Base-by-base conservation (phyloP, 768 basidiomycete species). In the Phlebiopsis flavidoalba region DNA sequence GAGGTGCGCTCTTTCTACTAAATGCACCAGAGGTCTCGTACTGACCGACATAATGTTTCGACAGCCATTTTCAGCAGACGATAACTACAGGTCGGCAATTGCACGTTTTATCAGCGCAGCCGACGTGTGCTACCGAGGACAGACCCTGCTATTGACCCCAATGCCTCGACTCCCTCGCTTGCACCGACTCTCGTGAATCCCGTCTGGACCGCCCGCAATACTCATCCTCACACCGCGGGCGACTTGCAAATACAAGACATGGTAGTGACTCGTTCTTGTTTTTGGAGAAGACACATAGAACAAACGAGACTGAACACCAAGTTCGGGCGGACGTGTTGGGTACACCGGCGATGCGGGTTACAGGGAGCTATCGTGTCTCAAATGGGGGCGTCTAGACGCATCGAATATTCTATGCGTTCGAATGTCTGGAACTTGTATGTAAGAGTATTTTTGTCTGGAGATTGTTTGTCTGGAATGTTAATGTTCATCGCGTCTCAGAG, bases 231-330 rank as follows among this genome's bases (percentile, higher is more conserved):
- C 70, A 46, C 36, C 60, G 15, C 70, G 74, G 15, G 77, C 70
- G 31, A 35, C n/a, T n/a, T 67, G 51, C 70, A 74, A 60, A 72
- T 77, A 21, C 70, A 68, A 46, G 76, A 79, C 49, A 57, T 73
- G 6, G 71, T 73, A 14, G 70, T 79, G 11, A 61, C 12, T 76
- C 76, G 8, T 79, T 79, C 66, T 65, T 77, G 26, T 69, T 77
- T 33, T 72, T 79, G 33, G 78, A 80, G 68, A 77, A 76, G 62
- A 69, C 59, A 8, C 68, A 76, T n/a, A 65, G 77, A 40, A 65
- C 63, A 36, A 67, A 62, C 15, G 77, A 78, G 48, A 66, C 51
- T 7, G 67, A 74, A 19, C 65, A 65, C 52, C 61, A 63, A 65
- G 63, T 59, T 49, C 50, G 43, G 33, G 64, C 64, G 5, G 69